phyloP scores from a whole-genome alignment of 2,329 filamentous ascomycete genomes.

The Elsinoe arachidis region DNA sequence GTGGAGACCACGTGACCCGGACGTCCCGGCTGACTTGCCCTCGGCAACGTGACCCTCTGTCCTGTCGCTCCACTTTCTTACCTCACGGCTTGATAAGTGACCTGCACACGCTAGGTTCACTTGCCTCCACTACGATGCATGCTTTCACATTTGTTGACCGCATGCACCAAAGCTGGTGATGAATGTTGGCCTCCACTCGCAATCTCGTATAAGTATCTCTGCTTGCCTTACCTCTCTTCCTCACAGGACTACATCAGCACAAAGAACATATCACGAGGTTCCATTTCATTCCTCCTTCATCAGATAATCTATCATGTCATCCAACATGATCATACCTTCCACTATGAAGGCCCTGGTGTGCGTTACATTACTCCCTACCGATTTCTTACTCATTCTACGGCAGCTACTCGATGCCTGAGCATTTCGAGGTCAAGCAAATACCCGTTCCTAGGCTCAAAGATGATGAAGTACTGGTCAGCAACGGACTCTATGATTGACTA shows the following conservation, averaged over 20 bases:
- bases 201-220: too few relatives aligned
- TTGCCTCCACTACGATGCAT: too few relatives aligned
- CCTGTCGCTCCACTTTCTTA: background rate
- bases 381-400: background rate
- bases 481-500: background rate
- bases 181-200: too few relatives aligned
- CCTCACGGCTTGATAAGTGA: background rate
- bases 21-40: background rate
- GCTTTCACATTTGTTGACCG: too few relatives aligned
- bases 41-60: background rate
- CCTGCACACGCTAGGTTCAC: too few relatives aligned
- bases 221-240: too few relatives aligned
- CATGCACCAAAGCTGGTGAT: too few relatives aligned
- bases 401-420: conserved; percentile 7
- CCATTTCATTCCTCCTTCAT: too few relatives aligned
- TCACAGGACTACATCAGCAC: too few relatives aligned
- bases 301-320: background rate
- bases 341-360: background rate
- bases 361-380: background rate
- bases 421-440: conserved; percentile 5
- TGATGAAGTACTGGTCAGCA: conserved; percentile 5
- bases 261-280: too few relatives aligned
- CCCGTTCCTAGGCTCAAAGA: background rate
- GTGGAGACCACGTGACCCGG: background rate
- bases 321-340: background rate